Conservation (phyloP, 1,139 yeast genomes). For the Kazachstania sp. region DNA sequence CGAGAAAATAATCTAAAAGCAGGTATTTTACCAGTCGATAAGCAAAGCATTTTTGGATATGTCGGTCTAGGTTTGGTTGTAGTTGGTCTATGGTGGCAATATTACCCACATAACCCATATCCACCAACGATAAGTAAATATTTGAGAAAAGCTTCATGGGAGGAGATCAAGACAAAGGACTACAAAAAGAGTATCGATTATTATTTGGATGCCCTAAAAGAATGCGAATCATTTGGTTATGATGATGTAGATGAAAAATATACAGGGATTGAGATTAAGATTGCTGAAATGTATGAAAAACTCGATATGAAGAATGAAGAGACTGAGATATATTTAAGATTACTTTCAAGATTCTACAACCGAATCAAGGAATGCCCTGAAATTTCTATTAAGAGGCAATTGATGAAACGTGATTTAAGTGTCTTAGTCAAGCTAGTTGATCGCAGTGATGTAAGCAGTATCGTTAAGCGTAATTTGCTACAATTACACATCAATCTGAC, state of each 20-base stretch:
- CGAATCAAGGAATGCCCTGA: constrained; percentile 33
- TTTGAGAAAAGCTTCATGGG: constrained; percentile 70
- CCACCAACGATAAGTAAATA: constrained; percentile 51
- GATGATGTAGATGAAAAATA: constrained; percentile 58
- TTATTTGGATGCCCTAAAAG: constrained; percentile 49
- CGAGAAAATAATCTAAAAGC: not conserved
- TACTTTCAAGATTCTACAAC: constrained; percentile 51
- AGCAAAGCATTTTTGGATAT: constrained; percentile 3
- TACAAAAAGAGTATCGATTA: constrained; percentile 57
- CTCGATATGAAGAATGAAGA: constrained; percentile 55
- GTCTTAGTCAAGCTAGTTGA: constrained; percentile 58
- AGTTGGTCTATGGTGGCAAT: constrained; percentile 41
- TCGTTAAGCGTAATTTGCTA: constrained; percentile 36
- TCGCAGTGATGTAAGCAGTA: constrained; percentile 33
- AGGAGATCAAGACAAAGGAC: constrained; percentile 60
- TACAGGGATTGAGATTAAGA: constrained; percentile 79
- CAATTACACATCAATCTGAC: constrained; percentile 57
- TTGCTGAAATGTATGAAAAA: constrained; percentile 79
- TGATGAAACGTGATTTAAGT: constrained; percentile 63
- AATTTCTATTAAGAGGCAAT: constrained; percentile 36
- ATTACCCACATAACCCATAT: constrained; percentile 53
- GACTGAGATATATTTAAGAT: constrained; percentile 52
- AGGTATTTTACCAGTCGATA: not conserved
- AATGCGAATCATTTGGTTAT: constrained; percentile 41
- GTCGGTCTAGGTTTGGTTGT: constrained; percentile 19